phyloP scores from a whole-genome alignment of 148 eudicot species.

The Rhododendron ovatum region DNA sequence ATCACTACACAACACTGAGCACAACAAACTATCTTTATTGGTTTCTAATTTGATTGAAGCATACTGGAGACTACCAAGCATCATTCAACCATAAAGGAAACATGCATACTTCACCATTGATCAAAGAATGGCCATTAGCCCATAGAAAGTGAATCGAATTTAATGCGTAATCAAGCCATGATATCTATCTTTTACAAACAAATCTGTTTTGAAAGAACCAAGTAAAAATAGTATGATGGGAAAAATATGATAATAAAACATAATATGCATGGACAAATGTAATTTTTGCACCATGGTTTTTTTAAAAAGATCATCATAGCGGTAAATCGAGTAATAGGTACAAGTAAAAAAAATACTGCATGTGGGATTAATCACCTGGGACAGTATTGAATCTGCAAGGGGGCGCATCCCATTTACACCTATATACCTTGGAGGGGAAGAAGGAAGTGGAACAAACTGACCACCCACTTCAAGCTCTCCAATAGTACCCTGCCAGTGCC shows the following conservation, averaged over 20 bases:
- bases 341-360: neutral
- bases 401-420: slow-evolving; percentile 90
- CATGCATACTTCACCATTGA: neutral
- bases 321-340: neutral
- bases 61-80: neutral
- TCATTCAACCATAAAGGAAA: neutral
- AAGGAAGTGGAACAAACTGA: slow-evolving; percentile 47
- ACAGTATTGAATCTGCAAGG: slow-evolving; percentile 79
- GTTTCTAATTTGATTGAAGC: neutral
- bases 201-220: neutral
- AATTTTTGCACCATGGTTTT: neutral
- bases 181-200: neutral
- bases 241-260: neutral
- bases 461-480: slow-evolving; percentile 90
- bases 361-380: slow-evolving; percentile 44
- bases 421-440: slow-evolving; percentile 62
- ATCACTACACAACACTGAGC: neutral
- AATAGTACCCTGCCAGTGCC: slow-evolving; percentile 65
- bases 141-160: neutral
- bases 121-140: neutral
- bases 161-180: neutral
- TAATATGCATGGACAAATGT: neutral
- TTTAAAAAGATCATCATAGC: neutral
- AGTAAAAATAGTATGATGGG: neutral
- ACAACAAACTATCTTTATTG: neutral